phyloP scores from a whole-genome alignment of 179 eudicot genomes.

The Gypsophila paniculata region DNA sequence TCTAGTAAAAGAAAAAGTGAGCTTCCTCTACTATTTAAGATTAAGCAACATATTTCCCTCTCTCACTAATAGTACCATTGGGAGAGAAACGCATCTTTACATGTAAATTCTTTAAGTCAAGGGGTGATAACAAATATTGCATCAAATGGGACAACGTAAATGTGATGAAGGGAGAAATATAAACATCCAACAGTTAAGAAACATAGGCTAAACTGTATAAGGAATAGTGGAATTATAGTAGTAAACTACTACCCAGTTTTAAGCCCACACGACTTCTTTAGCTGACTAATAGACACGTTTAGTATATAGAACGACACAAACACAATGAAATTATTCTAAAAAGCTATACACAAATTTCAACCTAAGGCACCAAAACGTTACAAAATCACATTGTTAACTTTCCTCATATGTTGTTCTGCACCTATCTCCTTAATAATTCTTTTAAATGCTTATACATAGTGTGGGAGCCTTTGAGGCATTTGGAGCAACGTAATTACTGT shows the following conservation, averaged over 20 bases:
- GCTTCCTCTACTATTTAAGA: no score
- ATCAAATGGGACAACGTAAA: no score
- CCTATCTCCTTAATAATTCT: not conserved
- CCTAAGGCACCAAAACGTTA: not conserved
- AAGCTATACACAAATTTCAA: not conserved
- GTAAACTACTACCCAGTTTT: not conserved
- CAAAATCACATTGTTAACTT: not conserved
- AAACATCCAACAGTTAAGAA: not conserved
- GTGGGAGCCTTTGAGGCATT: no score
- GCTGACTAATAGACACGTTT: not conserved
- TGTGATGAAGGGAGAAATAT: no score
- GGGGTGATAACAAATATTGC: no score
- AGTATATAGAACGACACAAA: not conserved
- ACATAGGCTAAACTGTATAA: not conserved
- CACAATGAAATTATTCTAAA: not conserved
- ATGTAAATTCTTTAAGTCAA: no score
- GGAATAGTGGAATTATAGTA: not conserved
- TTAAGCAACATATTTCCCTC: no score
- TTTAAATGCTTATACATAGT: no score
- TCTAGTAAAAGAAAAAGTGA: no score
- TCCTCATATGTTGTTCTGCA: not conserved
- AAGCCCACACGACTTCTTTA: not conserved
- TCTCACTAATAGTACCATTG: no score
- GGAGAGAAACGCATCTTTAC: no score
- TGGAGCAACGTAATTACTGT: no score